A percentile compares a stretch with the other conserved stretches of the same genome.
Evolutionary conservation across 257 asterid species (phyloP).

Genomic region (Gentiana dahurica): DNA sequence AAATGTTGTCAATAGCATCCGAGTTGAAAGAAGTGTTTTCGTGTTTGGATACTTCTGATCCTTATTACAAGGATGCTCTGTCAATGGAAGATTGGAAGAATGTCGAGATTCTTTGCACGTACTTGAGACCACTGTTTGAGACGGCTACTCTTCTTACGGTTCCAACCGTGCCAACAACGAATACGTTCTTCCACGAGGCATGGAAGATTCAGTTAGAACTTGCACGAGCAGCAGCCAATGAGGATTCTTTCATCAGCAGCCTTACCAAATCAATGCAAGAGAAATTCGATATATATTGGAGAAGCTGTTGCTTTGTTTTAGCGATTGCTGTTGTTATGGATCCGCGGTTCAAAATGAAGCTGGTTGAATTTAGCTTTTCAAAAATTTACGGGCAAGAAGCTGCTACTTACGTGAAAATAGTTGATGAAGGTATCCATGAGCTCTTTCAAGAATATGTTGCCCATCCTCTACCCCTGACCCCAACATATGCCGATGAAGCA

Average conservation of each 20-base stretch:
- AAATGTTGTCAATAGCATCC: constrained; percentile 70
- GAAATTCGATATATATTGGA: constrained; percentile 77
- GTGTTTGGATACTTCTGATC: constrained; percentile 71
- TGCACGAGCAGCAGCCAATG: constrained; percentile 57
- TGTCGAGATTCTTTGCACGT: constrained; percentile 53
- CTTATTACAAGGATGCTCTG: constrained; percentile 59
- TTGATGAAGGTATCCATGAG: constrained; percentile 85
- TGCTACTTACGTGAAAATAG: constrained; percentile 42
- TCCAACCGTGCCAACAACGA: constrained; percentile 52
- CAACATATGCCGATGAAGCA: constrained; percentile 41
- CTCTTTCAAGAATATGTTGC: constrained; percentile 66
- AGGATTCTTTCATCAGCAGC: constrained; percentile 47
- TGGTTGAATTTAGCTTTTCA: constrained; percentile 77
- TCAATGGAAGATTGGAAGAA: constrained; percentile 66
- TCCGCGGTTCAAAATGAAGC: constrained; percentile 92
- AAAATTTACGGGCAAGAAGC: constrained; percentile 75
- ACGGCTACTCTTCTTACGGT: constrained; percentile 59
- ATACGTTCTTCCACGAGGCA: constrained; percentile 84
- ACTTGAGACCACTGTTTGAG: constrained; percentile 64
- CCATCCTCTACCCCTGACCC: constrained; percentile 55
- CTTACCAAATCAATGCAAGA: constrained; percentile 69
- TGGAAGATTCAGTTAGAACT: constrained; percentile 93
- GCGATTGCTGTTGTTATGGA: constrained; percentile 94
- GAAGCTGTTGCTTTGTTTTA: constrained; percentile 57
- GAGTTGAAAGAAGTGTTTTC: constrained; percentile 86